Base-by-base conservation (phyloP, 2,329 filamentous ascomycete genomes). In the Tolypocladium sp. region DNA sequence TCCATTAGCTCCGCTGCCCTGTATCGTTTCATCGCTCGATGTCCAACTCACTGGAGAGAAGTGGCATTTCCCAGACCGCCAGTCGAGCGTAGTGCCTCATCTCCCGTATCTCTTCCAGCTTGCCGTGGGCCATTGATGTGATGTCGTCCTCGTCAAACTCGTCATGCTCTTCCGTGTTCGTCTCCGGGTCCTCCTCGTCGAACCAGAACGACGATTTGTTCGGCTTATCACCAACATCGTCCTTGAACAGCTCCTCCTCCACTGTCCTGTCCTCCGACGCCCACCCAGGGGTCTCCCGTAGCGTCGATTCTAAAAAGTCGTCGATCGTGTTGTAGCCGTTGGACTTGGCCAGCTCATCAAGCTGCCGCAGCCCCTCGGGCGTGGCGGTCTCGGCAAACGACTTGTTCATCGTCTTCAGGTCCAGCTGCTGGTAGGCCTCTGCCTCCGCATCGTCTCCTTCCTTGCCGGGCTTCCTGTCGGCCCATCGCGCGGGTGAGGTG, bases 21-120 rank as follows among this genome's bases (percentile, higher is more conserved):
- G 52, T 46, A 33, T 35, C 37, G 27, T 3, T 33, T 12, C 4
- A 25, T 22, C 30, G 15, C n/a, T 17, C 6, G 17, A 15, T 3
- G 22, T 30, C 22, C 20, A 30, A 81, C 90, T 73, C 83, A 96
- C 92, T 90, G 60, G 87, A 85, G 61, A 99, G 79, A 63, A 96
- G 77, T 12, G 94, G 94, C 88, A 99, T 90, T 74, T 99, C 94
- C 92, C 94, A 99, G 30, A 92, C 91, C 54, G 90, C 86, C 66
- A 96, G 80, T 57, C 94, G 84, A 55, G 90, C 87, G 73, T 96
- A 97, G 68, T 96, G 86, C 78, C 94, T 84, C 71, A 93, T 82
- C 74, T 97, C 92, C 63, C 93, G 83, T 68, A 95, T 87, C 73
- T 94, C 83, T 67, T 97, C 91, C 65, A 99, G 77, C 77, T 97